Evolutionary conservation across 208 protist genomes (phyloP).

Genomic region (Leptomonas pyrrhocoris): DNA sequence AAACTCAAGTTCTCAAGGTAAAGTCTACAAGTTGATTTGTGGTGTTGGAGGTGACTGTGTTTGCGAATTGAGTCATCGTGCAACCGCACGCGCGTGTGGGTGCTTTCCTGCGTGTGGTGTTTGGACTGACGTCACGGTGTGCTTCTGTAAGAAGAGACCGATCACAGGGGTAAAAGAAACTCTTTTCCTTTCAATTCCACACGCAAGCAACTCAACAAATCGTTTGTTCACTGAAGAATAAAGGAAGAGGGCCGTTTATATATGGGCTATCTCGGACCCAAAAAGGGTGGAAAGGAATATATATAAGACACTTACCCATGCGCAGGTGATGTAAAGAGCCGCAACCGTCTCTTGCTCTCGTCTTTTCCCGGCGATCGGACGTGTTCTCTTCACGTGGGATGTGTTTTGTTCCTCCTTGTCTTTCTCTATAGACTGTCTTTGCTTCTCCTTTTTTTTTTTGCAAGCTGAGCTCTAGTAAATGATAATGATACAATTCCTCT

Average conservation of each 20-base stretch:
- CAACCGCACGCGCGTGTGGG: not conserved
- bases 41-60: not conserved
- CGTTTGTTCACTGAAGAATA: not conserved
- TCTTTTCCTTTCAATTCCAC: not conserved
- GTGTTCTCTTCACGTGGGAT: not conserved
- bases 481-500: too few relatives aligned
- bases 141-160: not conserved
- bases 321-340: too few relatives aligned
- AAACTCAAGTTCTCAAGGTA: not conserved
- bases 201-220: not conserved
- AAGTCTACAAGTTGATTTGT: too few relatives aligned
- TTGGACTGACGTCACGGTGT: not conserved
- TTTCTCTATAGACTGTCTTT: not conserved
- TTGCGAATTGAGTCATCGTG: too few relatives aligned
- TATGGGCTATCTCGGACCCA: not conserved
- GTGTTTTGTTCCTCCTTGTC: not conserved
- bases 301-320: too few relatives aligned
- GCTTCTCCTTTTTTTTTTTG: not conserved
- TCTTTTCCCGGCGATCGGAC: too few relatives aligned
- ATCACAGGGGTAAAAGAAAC: not conserved
- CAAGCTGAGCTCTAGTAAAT: not conserved
- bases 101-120: slow-evolving; percentile 1
- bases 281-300: not conserved
- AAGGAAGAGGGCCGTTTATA: not conserved
- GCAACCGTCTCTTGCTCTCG: too few relatives aligned